Base-by-base conservation (phyloP, 768 basidiomycete genomes). In the Leccinum disarticulatum region DNA sequence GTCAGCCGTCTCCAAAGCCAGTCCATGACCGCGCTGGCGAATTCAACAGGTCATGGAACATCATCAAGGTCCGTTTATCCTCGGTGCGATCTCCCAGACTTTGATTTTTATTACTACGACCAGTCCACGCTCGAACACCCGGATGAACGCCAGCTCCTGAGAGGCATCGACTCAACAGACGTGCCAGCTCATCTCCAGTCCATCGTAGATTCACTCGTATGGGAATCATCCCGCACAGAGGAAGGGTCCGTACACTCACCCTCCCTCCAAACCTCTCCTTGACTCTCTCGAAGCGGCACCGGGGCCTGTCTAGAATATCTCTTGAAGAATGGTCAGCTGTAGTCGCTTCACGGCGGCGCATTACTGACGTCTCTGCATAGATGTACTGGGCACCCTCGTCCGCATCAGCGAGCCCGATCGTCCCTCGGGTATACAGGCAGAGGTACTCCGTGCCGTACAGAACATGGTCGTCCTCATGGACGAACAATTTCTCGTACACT, bases 381-480 rank as follows among this genome's bases (percentile, higher is more conserved):
- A 95, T 79, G 83, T 96, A 2, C 78, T 98, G 27, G 87, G 87
- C 1, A 85, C 84, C 1, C 87, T 98, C 10, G 96, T 95, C 59
- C 84, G 85, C 61, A 84, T 95, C 28, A 93, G 91, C 68, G 90
- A 95, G 68, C 73, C 82, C 1, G 95, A 98, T 71, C 81, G 90
- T 27, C 95, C 93, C 1, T 83, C 85, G 46, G 96, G 95, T n/a
- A 88, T 94, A 63, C 92, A 95, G 71, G 91, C 88, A 46, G 91
- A 94, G 70, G 92, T 96, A 13, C 80, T 98, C 35, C 84, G 87
- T 28, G 81, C 90, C 1, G 90, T 95, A 14, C 91, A 92, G 65
- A 93, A 93, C 65, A 91, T 97, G 83, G 88, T 98, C 13, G 86
- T 95, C 8, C 82, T 93, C 14, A 81, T 98, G 57, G 94, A 97